Evolutionary conservation across 129 eudicot genomes (phyloP).

Genomic region (Kitagawia praeruptora): DNA sequence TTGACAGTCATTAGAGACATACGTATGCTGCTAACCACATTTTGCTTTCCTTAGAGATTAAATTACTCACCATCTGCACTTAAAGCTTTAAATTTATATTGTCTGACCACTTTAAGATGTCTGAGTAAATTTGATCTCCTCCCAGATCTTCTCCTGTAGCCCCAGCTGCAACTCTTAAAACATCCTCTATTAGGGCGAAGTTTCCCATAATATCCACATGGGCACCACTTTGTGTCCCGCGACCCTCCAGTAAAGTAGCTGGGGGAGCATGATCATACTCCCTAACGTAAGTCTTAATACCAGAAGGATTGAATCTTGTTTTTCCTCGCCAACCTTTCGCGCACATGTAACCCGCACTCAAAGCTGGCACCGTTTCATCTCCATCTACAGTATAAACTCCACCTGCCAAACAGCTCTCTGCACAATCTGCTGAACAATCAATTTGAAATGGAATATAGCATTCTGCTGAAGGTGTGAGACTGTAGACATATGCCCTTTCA

Average conservation of each 20-base stretch:
- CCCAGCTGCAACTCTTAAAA: constrained; percentile 87
- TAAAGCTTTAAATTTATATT: constrained; percentile 43
- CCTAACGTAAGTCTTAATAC: constrained; percentile 52
- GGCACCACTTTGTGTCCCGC: constrained; percentile 95
- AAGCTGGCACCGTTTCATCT: constrained; percentile 85
- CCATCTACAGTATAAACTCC: constrained; percentile 81
- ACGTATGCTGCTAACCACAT: neutral
- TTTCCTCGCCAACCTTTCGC: constrained; percentile 99
- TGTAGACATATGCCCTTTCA: constrained; percentile 81
- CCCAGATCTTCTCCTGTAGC: constrained; percentile 82
- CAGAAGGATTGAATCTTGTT: constrained; percentile 89
- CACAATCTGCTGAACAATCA: constrained; percentile 61
- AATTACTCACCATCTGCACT: constrained; percentile 8
- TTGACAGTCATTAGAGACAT: neutral
- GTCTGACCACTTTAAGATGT: constrained; percentile 81
- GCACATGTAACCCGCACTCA: constrained; percentile 93
- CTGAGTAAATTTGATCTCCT: constrained; percentile 81
- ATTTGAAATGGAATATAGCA: constrained; percentile 90
- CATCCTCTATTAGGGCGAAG: constrained; percentile 80
- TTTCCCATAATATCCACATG: constrained; percentile 99
- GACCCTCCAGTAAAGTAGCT: constrained; percentile 72
- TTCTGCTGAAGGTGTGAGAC: constrained; percentile 50
- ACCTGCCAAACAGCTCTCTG: constrained; percentile 47
- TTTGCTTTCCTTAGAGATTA: neutral
- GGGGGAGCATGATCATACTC: constrained; percentile 96